phyloP scores from a whole-genome alignment of 2,329 filamentous ascomycete species.

The Colletotrichum sp. region DNA sequence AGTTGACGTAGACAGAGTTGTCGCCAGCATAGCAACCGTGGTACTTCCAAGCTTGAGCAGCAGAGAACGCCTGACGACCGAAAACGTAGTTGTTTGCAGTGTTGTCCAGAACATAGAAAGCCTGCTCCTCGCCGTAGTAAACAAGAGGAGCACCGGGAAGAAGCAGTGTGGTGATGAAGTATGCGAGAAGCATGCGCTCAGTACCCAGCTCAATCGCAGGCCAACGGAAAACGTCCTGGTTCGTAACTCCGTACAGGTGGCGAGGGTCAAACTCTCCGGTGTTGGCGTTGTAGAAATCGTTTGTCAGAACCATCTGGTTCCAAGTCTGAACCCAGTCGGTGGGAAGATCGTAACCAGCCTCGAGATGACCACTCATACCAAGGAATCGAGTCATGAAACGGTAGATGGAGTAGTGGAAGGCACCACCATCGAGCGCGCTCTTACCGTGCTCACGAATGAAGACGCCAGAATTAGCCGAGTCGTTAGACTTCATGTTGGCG shows the following conservation, averaged over 20 bases:
- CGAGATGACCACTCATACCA: slow-evolving; percentile 34
- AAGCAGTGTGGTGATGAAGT: slow-evolving; percentile 63
- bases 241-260: slow-evolving; percentile 68
- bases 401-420: slow-evolving; percentile 43
- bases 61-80: slow-evolving; percentile 67
- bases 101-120: slow-evolving; percentile 67
- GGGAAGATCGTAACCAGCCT: slow-evolving; percentile 34
- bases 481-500: slow-evolving; percentile 20
- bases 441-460: slow-evolving; percentile 64
- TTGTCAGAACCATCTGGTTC: slow-evolving; percentile 61
- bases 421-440: slow-evolving; percentile 48
- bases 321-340: slow-evolving; percentile 52
- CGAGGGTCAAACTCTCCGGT: slow-evolving; percentile 67
- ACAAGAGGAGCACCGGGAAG: slow-evolving; percentile 66
- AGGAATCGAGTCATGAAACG: slow-evolving; percentile 34
- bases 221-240: slow-evolving; percentile 72
- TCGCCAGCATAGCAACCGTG: slow-evolving; percentile 68
- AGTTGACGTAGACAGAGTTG: slow-evolving; percentile 61
- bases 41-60: slow-evolving; percentile 65
- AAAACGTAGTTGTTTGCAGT: slow-evolving; percentile 70
- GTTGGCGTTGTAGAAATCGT: slow-evolving; percentile 65
- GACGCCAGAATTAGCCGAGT: slow-evolving; percentile 9
- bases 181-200: slow-evolving; percentile 59
- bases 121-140: slow-evolving; percentile 71
- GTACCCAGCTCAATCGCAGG: slow-evolving; percentile 62